Conservation (phyloP, 2,329 filamentous ascomycete species). For the Aspergillus sp. region DNA sequence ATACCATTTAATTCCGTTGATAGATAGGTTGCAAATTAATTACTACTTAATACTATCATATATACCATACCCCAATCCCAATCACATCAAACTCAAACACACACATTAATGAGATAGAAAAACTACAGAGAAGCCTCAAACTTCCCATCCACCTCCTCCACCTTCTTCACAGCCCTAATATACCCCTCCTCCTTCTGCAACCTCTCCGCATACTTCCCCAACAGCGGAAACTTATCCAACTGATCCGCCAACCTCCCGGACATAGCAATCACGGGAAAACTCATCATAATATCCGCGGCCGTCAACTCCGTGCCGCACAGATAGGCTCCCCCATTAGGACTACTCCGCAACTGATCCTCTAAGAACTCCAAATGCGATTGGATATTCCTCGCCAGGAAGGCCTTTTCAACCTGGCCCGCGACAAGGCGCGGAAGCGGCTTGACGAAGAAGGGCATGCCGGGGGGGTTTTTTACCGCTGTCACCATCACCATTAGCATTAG, state of each 20-base stretch:
- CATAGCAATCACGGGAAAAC: constrained; percentile 47
- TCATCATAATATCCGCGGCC: constrained; percentile 51
- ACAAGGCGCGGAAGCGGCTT: constrained; percentile 63
- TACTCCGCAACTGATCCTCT: constrained; percentile 47
- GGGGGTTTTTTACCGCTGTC: constrained; percentile 51
- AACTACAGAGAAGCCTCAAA: constrained; percentile 34
- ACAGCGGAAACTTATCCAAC: constrained; percentile 39
- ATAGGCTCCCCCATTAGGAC: constrained; percentile 41
- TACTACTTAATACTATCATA: background rate
- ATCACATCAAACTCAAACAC: background rate
- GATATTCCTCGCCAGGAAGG: constrained; percentile 44
- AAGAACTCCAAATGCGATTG: constrained; percentile 47
- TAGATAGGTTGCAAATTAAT: too few species aligned
- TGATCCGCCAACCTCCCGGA: constrained; percentile 31
- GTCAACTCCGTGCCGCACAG: constrained; percentile 48
- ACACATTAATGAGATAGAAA: background rate
- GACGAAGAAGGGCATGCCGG: constrained; percentile 66
- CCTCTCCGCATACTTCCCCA: constrained; percentile 39
- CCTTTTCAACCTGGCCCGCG: constrained; percentile 46
- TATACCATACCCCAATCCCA: background rate
- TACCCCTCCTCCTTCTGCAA: constrained; percentile 42
- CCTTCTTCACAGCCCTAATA: constrained; percentile 43
- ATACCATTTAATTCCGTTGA: too few species aligned
- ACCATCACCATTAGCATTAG: background rate
- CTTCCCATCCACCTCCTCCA: constrained; percentile 43